Evolutionary conservation across 2,329 filamentous ascomycete species (phyloP), one percentile per base, ranked within the genome.

Genomic region (Venturia carpophila): DNA sequence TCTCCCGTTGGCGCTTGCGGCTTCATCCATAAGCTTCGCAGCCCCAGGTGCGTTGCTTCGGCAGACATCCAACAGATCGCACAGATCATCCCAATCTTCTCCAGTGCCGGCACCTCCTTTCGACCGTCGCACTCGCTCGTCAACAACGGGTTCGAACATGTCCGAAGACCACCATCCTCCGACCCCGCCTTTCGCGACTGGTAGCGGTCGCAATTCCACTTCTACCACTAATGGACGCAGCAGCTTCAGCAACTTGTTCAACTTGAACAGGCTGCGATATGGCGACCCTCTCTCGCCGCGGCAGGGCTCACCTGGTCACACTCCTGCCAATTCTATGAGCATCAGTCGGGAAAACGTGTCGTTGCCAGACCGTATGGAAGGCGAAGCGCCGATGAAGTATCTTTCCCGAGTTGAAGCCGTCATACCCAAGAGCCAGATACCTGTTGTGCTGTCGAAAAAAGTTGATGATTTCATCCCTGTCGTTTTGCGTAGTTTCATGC

Each of bases 401-500:
- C 82, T 99, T 37, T 84, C 89, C 43, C 87, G 91, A 34, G 80
- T 97, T 1, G 91, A 97, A 74, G 89, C 90, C 67, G 83, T 87
- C 52, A 83, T 96, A 19, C 90, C 87, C 47, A 87, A 90, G 65
- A 90, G 92, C 68, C 84, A 89, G 64, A 92, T 99, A 69, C 92
- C 92, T 17, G 90, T 89, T 60, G 86, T 91, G 19, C 78, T 99
- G 34, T 93, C 91, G 21, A 96, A 95, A 72, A 90, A 87, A n/a
- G 84, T 85, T 1, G 93, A 99, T 71, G 78, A 87, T 0, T 99
- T 97, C 74, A 90, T 87, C 60, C 85, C 87, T 66, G 86, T 90
- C 0, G 92, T 96, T 3, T 77, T 99, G 65, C 86, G 93, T 67
- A 97, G 93, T 73, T 97, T 96, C 73, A 97, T 97, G 89, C 87